Percentiles rank a stretch among this genome's conserved stretches.
phyloP scores from a whole-genome alignment of 192 early-diverging fungal species.

The Rhizophlyctis rosea region DNA sequence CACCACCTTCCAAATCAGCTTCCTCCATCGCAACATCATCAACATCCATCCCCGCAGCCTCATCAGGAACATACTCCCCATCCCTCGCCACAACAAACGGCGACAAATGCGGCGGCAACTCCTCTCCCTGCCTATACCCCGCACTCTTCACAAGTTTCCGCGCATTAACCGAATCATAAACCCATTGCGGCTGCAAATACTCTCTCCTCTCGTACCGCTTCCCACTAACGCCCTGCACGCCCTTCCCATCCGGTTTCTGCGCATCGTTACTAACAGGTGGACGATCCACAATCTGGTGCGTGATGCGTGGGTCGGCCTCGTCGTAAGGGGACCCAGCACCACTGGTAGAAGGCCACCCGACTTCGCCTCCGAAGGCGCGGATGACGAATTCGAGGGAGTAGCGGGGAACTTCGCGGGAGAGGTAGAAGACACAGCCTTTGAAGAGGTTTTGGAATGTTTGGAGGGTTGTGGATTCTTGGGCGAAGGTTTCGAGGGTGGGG shows the following conservation, averaged over 20 bases:
- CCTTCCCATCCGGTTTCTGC: constrained; percentile 2
- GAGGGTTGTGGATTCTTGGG: background rate
- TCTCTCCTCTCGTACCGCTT: constrained; percentile 43
- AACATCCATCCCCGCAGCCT: constrained; percentile 60
- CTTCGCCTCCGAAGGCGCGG: constrained; percentile 81
- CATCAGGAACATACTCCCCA: constrained; percentile 81
- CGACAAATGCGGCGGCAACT: constrained; percentile 86
- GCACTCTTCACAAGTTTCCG: constrained; percentile 60
- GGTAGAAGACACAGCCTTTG: constrained; percentile 65
- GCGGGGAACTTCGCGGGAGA: constrained; percentile 93
- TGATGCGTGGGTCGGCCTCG: constrained; percentile 81
- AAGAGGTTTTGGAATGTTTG: constrained; percentile 49
- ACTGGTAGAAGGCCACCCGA: constrained; percentile 81
- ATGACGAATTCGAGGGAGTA: constrained; percentile 91
- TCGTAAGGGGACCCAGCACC: constrained; percentile 75
- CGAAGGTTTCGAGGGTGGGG: constrained; percentile 14
- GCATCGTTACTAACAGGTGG: constrained; percentile 46
- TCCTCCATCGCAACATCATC: constrained; percentile 63
- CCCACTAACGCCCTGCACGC: constrained; percentile 1
- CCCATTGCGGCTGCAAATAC: constrained; percentile 98
- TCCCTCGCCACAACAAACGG: constrained; percentile 86
- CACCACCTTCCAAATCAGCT: constrained; percentile 56
- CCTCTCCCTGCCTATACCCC: constrained; percentile 75
- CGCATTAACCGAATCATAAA: constrained; percentile 91
- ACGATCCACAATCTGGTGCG: constrained; percentile 86